Evolutionary conservation across 2,329 filamentous ascomycete genomes (phyloP).

Genomic region (Fusarium ambrosium): DNA sequence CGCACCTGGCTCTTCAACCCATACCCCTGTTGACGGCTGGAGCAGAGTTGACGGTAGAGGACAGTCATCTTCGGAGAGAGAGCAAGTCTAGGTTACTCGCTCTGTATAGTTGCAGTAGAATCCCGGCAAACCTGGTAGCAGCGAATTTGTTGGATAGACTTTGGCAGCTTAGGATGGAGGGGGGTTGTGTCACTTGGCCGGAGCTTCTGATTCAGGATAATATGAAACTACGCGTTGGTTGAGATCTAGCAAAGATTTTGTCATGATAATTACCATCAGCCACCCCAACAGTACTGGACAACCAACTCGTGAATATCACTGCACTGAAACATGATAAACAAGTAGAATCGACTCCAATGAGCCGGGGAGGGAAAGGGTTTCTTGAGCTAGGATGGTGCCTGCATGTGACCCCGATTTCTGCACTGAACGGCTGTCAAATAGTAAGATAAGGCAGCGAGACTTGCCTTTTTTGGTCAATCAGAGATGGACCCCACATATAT

Average conservation of each 20-base stretch:
- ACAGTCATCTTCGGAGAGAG: background rate
- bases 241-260: background rate
- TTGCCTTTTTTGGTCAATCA: background rate
- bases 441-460: background rate
- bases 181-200: background rate
- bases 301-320: background rate
- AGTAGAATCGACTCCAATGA: background rate
- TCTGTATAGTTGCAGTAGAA: background rate
- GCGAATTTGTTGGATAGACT: background rate
- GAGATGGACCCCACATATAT: background rate
- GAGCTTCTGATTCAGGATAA: background rate
- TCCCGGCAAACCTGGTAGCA: background rate
- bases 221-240: background rate
- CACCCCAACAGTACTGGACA: background rate
- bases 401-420: background rate
- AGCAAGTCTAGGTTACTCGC: background rate
- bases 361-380: background rate
- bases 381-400: background rate
- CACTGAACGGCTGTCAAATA: no score
- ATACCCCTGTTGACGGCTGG: background rate
- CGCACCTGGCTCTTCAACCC: background rate
- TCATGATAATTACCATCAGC: background rate
- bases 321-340: no score
- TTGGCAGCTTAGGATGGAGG: background rate
- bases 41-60: background rate